Percentiles rank a stretch among this genome's conserved stretches.
phyloP scores from a whole-genome alignment of 805 yeast species.

The Lachancea mirantina region DNA sequence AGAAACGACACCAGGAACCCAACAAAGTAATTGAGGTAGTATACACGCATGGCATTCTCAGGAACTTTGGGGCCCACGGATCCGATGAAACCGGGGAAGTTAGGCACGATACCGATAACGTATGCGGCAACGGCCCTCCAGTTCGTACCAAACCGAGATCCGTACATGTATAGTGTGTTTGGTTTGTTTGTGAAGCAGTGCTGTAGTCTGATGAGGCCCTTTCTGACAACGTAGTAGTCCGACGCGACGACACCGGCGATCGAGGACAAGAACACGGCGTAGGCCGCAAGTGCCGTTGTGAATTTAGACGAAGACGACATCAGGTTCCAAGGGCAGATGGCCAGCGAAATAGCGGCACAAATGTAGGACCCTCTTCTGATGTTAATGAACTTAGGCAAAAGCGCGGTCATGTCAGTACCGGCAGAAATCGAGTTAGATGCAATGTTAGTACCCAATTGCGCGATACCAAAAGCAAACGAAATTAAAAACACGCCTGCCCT shows the following conservation, averaged over 20 bases:
- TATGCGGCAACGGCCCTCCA: slow-evolving; percentile 76
- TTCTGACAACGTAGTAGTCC: slow-evolving; percentile 57
- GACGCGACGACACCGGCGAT: slow-evolving; percentile 63
- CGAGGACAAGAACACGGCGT: slow-evolving; percentile 69
- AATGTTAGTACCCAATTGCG: slow-evolving; percentile 73
- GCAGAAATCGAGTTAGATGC: slow-evolving; percentile 58
- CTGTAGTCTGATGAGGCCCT: slow-evolving; percentile 55
- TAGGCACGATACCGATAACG: slow-evolving; percentile 33
- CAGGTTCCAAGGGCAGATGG: slow-evolving; percentile 76
- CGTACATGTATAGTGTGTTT: slow-evolving; percentile 42
- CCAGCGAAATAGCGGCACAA: slow-evolving; percentile 59
- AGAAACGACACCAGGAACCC: slow-evolving; percentile 59
- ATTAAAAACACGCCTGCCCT: slow-evolving; percentile 70
- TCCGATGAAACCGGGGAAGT: slow-evolving; percentile 34
- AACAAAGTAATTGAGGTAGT: slow-evolving; percentile 65
- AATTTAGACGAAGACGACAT: slow-evolving; percentile 57
- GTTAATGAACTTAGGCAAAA: slow-evolving; percentile 52
- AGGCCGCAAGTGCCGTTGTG: slow-evolving; percentile 69
- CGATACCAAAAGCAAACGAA: slow-evolving; percentile 55
- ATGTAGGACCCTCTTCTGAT: slow-evolving; percentile 57
- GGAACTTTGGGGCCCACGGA: slow-evolving; percentile 75
- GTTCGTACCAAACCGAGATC: slow-evolving; percentile 53
- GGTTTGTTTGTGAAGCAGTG: slow-evolving; percentile 49
- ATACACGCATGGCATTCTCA: slow-evolving; percentile 66
- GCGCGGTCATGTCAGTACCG: slow-evolving; percentile 50